Base-by-base conservation (phyloP, 257 asterid species). In the Buddleja alternifolia region DNA sequence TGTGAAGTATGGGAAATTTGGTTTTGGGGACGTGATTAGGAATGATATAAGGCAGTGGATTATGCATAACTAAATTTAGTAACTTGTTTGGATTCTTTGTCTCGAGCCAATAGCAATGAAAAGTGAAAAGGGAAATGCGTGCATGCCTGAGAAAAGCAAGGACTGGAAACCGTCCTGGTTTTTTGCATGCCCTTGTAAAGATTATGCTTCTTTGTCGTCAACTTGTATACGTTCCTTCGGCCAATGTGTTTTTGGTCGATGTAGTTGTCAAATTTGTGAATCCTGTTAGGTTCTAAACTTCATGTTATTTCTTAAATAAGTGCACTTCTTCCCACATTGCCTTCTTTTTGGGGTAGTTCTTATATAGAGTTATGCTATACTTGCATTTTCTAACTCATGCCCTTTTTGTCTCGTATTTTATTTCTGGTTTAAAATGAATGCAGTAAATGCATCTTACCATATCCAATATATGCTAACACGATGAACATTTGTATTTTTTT, bases 11-110 rank as follows among this genome's bases (percentile, higher is more conserved):
- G 64, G 66, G 36, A 80, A 76, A 63, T 69, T 73, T 62, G 86
- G 90, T 9, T 51, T 44, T 10, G 77, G 79, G 4, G 86, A 76
- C 60, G 81, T 83, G 48, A 63, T 81, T 75, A 86, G 96, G 56
- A 75, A 79, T 40, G 97, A 93, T 72, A 70, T 86, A 66, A 80
- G 74, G 78, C 85, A 74, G 55, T 93, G 93, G 95, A 68, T 83
- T 81, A 45, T 72, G 56, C 78, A 62, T 34, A 72, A 56, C 62
- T 84, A 57, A 79, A 55, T 79, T 66, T 14, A 11, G 25, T 19
- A 19, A 39, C 40, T 67, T 41, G 16, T 76, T 77, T 62, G 37
- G 41, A 3, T 44, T 20, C 46, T 58, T 15, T 57, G 20, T 63
- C 61, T 53, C 0, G 36, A 42, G 17, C 11, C 37, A 20, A 23